phyloP scores from a whole-genome alignment of 2,329 filamentous ascomycete genomes.

The Phialophora chinensis region DNA sequence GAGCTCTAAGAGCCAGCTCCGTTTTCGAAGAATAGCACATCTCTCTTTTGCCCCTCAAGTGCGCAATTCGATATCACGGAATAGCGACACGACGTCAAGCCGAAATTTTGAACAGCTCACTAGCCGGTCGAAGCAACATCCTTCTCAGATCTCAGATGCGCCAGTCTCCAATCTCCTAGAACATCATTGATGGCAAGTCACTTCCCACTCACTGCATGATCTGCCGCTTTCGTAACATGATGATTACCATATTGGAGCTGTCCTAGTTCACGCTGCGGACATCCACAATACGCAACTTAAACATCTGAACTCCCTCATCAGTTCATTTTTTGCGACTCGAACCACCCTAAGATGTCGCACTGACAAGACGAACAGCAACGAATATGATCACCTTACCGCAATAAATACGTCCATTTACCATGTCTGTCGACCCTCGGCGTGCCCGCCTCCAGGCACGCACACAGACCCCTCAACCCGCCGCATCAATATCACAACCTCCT shows the following conservation, averaged over 20 bases:
- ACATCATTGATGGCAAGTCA: not conserved
- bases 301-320: slow-evolving; percentile 30
- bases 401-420: slow-evolving; percentile 29
- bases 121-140: not conserved
- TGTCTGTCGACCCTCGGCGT: slow-evolving; percentile 60
- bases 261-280: slow-evolving; percentile 42
- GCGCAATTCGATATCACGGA: too few relatives aligned
- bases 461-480: slow-evolving; percentile 46
- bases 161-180: not conserved
- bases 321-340: not conserved
- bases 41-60: not conserved
- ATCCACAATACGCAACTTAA: slow-evolving; percentile 39
- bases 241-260: slow-evolving; percentile 46
- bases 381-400: slow-evolving; percentile 15
- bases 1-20: not conserved
- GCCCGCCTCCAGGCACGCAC: slow-evolving; percentile 53
- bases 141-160: not conserved
- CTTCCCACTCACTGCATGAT: not conserved
- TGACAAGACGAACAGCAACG: not conserved
- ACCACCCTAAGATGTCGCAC: not conserved
- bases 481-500: slow-evolving; percentile 18
- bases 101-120: too few relatives aligned
- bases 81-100: too few relatives aligned
- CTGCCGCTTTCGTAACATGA: slow-evolving; percentile 32
- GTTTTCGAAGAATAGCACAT: not conserved